phyloP scores from a whole-genome alignment of 2,329 filamentous ascomycete genomes.

The Monilinia aucupariae region DNA sequence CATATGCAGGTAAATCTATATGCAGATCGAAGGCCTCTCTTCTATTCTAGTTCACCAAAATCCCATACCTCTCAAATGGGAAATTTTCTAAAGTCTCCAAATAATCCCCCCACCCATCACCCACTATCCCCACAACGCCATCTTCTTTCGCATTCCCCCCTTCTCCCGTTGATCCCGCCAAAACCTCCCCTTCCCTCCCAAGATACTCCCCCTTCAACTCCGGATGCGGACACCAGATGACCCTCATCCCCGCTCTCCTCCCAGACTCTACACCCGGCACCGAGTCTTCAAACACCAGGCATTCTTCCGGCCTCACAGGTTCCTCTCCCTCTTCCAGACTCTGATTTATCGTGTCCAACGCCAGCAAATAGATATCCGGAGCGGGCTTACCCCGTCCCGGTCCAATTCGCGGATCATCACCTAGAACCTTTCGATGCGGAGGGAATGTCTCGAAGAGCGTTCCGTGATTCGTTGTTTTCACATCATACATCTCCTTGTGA shows the following conservation, averaged over 20 bases:
- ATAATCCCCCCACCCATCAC: conserved; percentile 58
- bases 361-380: conserved; percentile 89
- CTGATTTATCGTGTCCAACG: conserved; percentile 77
- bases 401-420: conserved; percentile 75
- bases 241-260: conserved; percentile 86
- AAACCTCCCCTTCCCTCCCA: conserved; percentile 71
- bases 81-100: conserved; percentile 48
- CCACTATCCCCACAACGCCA: conserved; percentile 56
- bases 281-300: conserved; percentile 92
- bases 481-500: conserved; percentile 42
- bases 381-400: conserved; percentile 85
- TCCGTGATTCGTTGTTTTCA: conserved; percentile 43
- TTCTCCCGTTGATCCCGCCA: conserved; percentile 65
- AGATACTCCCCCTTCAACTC: conserved; percentile 70
- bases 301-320: conserved; percentile 73
- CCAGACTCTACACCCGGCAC: conserved; percentile 91
- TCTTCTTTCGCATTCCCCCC: conserved; percentile 37
- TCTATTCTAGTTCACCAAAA: conserved; percentile 36
- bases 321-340: conserved; percentile 57
- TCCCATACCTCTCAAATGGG: conserved; percentile 55
- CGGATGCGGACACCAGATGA: conserved; percentile 85
- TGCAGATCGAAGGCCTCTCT: neutral
- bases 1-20: neutral
- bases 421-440: conserved; percentile 66
- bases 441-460: conserved; percentile 62